Evolutionary conservation across 1,139 yeast species (phyloP), one percentile per base, ranked within the genome.

Genomic region (Magnusiomyces starmeri): DNA sequence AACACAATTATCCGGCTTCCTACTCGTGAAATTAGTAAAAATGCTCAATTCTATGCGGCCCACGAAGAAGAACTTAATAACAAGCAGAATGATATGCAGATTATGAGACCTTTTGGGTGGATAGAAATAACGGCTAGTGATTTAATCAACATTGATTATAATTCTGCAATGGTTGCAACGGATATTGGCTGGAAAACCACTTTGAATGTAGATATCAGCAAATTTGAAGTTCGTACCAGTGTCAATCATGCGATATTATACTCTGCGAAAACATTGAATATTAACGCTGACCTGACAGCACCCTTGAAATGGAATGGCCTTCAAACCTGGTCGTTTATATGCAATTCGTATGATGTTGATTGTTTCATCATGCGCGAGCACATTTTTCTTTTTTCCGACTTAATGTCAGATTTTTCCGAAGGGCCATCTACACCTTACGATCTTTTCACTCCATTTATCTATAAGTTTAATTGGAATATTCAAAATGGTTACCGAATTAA

Each of bases 181-280:
- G 68, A 67, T 2, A 63, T 70, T 2, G 96, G 96, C 0, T 84
- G 79, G 75, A 72, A 75, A 25, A 84, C 84, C 56, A 65, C 61
- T 2, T 59, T 86, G 6, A 65, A 70, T 2, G 67, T 81, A 1
- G 71, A 72, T n/a, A 68, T 90, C 37, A 65, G 68, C 0, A 70
- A 74, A 18, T 81, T 86, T 0, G 95, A 85, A 60, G 65, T 89
- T 3, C 71, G 92, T 50, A 75, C 97, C 0, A 85, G 96, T 51
- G 94, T 92, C 1, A 92, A 90, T 60, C 97, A 92, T 65, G 96
- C 88, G 60, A 71, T 88, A 18, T 68, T 89, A 12, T 78, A 85
- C 57, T 70, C 76, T 14, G 87, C 95, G 0, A 78, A 79, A 41
- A 69, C 73, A 8, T 92, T 86, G 62, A 67, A 65, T 1, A 54